A percentile compares a stretch with the other conserved stretches of the same genome.
Evolutionary conservation across 805 yeast genomes (phyloP).

Genomic region (Barnettozyma sucrosica): DNA sequence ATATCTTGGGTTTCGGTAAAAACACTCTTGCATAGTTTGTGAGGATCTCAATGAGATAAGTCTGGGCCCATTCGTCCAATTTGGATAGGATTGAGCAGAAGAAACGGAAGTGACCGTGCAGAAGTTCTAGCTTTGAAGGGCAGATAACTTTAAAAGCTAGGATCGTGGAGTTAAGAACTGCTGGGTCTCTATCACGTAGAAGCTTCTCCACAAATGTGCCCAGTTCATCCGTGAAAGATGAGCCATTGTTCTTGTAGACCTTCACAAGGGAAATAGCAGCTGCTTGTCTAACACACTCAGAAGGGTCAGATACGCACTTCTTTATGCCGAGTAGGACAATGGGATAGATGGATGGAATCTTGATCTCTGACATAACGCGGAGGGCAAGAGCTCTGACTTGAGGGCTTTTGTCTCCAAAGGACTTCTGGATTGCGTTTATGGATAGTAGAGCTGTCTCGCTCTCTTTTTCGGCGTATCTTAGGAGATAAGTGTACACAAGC

Average conservation of each 20-base stretch:
- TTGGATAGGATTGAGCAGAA: constrained; percentile 42
- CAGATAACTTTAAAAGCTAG: constrained; percentile 48
- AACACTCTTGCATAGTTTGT: constrained; percentile 60
- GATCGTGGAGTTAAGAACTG: constrained; percentile 68
- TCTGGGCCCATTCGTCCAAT: constrained; percentile 73
- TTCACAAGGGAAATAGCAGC: constrained; percentile 73
- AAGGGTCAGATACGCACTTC: constrained; percentile 60
- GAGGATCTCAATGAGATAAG: constrained; percentile 51
- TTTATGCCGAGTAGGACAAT: constrained; percentile 70
- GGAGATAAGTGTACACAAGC: constrained; percentile 69
- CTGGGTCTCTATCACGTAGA: constrained; percentile 57
- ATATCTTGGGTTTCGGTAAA: constrained; percentile 47
- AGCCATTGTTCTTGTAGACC: constrained; percentile 37
- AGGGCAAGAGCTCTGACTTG: constrained; percentile 66
- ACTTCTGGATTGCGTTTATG: constrained; percentile 86
- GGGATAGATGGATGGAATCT: constrained; percentile 75
- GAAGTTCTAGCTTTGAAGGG: constrained; percentile 51
- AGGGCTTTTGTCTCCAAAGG: constrained; percentile 65
- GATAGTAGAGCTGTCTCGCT: constrained; percentile 88
- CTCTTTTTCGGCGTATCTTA: constrained; percentile 72
- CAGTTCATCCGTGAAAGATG: constrained; percentile 44
- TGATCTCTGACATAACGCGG: constrained; percentile 75
- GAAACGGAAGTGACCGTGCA: constrained; percentile 67
- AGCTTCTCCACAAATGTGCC: constrained; percentile 44
- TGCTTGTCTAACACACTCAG: constrained; percentile 74